A percentile compares a stretch with the other conserved stretches of the same genome.
Evolutionary conservation across 768 basidiomycete species (phyloP).

Genomic region (Tylopilus rubrobrunneus): DNA sequence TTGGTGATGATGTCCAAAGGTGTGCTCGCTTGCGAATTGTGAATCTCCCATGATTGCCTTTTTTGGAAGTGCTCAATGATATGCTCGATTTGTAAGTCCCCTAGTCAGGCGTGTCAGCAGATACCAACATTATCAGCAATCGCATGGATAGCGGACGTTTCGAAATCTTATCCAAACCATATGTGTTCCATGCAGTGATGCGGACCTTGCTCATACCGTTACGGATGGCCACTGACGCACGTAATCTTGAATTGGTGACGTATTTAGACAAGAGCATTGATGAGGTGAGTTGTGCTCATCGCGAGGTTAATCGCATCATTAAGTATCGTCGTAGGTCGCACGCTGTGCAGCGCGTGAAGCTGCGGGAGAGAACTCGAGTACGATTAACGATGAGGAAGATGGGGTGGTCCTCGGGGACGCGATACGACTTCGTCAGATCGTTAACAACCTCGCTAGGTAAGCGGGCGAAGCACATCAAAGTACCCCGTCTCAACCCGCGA

Average conservation of each 20-base stretch:
- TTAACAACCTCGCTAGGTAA: constrained; percentile 80
- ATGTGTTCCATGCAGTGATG: constrained; percentile 75
- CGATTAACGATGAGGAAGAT: constrained; percentile 22
- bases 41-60: not conserved
- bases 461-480: not conserved
- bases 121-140: constrained; percentile 43
- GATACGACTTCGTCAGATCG: constrained; percentile 72
- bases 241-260: constrained; percentile 61
- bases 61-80: constrained; percentile 63
- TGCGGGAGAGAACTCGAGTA: constrained; percentile 27
- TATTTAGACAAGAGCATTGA: constrained; percentile 69
- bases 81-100: constrained; percentile 70
- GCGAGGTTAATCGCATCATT: not conserved
- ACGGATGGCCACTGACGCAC: constrained; percentile 62
- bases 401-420: constrained; percentile 83
- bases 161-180: constrained; percentile 62
- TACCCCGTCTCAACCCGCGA: not conserved
- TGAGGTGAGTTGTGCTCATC: constrained; percentile 33
- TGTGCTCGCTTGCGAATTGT: constrained; percentile 19
- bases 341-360: constrained; percentile 57
- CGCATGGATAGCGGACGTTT: constrained; percentile 87
- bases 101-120: not conserved
- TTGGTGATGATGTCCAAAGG: constrained; percentile 89
- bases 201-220: constrained; percentile 69
- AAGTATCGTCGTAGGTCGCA: constrained; percentile 43